These are phyloP conservation scores for Monosporozyma aquatica DNA, from an alignment of 805 yeast species.

Conservation along the genomic window DNA sequence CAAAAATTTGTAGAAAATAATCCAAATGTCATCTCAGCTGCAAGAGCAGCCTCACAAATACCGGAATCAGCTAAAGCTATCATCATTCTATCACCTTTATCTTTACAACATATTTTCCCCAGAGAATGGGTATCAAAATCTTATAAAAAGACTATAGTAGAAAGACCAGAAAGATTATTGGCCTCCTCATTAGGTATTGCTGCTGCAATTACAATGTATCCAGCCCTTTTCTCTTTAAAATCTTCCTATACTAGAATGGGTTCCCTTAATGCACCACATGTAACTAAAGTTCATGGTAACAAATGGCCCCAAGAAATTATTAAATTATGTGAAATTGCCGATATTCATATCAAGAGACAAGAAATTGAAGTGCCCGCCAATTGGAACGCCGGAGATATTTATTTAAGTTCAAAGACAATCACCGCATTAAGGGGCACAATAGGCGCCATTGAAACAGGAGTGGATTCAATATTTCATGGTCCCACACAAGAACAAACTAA, in stretches of 20 bases:
- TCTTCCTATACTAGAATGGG: constrained; percentile 35
- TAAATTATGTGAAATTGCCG: constrained; percentile 52
- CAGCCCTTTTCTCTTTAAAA: constrained; percentile 44
- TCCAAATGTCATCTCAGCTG: constrained; percentile 31
- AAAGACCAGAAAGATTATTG: constrained; percentile 69
- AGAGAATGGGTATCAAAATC: constrained; percentile 68
- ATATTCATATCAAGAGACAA: constrained; percentile 41
- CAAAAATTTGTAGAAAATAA: constrained; percentile 34
- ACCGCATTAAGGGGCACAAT: constrained; percentile 69
- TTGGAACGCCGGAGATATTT: constrained; percentile 82
- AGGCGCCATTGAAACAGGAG: constrained; percentile 64
- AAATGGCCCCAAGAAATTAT: constrained; percentile 57
- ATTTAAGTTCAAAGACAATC: constrained; percentile 54
- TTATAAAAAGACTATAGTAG: constrained; percentile 62
- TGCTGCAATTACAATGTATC: constrained; percentile 61
- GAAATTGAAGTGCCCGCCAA: constrained; percentile 67
- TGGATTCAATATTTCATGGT: constrained; percentile 43
- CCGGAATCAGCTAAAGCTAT: constrained; percentile 43
- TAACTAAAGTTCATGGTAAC: constrained; percentile 60
- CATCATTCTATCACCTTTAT: constrained; percentile 57
- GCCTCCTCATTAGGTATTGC: constrained; percentile 74
- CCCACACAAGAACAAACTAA: constrained; percentile 29
- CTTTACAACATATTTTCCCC: constrained; percentile 64
- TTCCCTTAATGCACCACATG: constrained; percentile 49
- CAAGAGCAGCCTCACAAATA: constrained; percentile 27